phyloP scores from a whole-genome alignment of 2,329 filamentous ascomycete genomes.

The Calonectria ilicicola region DNA sequence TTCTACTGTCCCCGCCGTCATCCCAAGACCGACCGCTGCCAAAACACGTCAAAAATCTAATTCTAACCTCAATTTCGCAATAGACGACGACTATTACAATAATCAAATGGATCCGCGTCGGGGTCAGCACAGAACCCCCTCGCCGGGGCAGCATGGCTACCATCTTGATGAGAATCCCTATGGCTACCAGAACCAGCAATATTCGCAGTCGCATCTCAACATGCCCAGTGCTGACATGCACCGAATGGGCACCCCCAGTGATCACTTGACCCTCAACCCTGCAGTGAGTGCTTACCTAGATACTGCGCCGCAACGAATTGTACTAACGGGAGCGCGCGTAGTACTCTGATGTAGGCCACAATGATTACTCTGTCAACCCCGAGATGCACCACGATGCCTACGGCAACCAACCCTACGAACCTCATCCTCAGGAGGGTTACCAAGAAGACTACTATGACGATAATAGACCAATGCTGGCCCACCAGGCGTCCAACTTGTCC shows the following conservation, averaged over 20 bases:
- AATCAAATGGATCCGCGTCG: slow-evolving; percentile 63
- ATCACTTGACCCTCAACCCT: slow-evolving; percentile 85
- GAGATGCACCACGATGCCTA: slow-evolving; percentile 90
- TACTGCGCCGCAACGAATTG: background rate
- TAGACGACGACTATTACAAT: slow-evolving; percentile 72
- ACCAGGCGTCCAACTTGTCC: slow-evolving; percentile 62
- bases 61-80: slow-evolving; percentile 36
- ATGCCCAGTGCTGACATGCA: slow-evolving; percentile 45
- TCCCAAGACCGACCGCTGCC: background rate
- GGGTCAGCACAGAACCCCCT: slow-evolving; percentile 31
- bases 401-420: slow-evolving; percentile 85
- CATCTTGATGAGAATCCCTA: slow-evolving; percentile 86
- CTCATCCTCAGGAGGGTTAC: slow-evolving; percentile 71
- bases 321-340: slow-evolving; percentile 39
- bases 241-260: slow-evolving; percentile 71
- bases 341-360: slow-evolving; percentile 66
- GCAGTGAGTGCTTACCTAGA: slow-evolving; percentile 70
- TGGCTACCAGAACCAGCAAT: slow-evolving; percentile 42
- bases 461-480: slow-evolving; percentile 79
- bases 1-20: slow-evolving; percentile 15
- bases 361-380: slow-evolving; percentile 82
- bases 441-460: slow-evolving; percentile 79
- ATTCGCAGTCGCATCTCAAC: slow-evolving; percentile 41
- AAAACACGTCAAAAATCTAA: background rate
- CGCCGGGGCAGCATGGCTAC: slow-evolving; percentile 74